Evolutionary conservation across 2,329 filamentous ascomycete genomes (phyloP), one percentile per base, ranked within the genome.

Genomic region (Fusarium decemcellulare): DNA sequence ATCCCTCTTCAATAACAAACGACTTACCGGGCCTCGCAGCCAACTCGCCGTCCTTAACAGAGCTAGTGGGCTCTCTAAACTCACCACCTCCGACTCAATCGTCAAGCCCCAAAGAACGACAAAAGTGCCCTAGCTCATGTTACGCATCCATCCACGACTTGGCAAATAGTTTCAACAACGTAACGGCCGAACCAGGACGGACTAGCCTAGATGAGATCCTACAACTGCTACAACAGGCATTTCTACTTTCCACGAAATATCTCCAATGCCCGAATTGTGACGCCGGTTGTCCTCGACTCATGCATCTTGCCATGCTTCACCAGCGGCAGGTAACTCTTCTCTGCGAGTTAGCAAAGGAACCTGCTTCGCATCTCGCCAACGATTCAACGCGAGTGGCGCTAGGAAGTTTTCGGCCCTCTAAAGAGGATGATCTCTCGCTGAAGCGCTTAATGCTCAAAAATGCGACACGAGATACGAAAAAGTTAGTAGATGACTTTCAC

Each of bases 241-340:
- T 16, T 3, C 40, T 53, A 15, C 12, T 43, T 15, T 43, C 60
- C 12, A 47, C 44, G 42, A 46, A 53, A 2, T 65, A 65, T 10
- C 32, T 65, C 2, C 14, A 32, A 1, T 65, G 62, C 4, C 29
- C 48, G 6, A 43, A 59, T 12, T 65, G 62, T 8, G 62, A 65
- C 11, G 55, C 62, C 0, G 62, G 59, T 1, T 65, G 62, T 8
- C 46, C 55, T 16, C 36, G 62, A 3, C 16, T 63, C 2, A 58
- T 65, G 12, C 52, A 65, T 6, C 59, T 65, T 3, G 59, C 61
- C 5, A 46, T 65, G 30, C 62, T 65, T 12, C 62, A 65, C 15
- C 52, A 65, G 6, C 52, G 62, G 0, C 62, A 65, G 30, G 52
- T 53, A 2, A 48, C 10, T 1, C 52, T 65, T 7, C 23, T 65